Evolutionary conservation across 306 rosid genomes (phyloP).

Genomic region (Hippophae rhamnoides): DNA sequence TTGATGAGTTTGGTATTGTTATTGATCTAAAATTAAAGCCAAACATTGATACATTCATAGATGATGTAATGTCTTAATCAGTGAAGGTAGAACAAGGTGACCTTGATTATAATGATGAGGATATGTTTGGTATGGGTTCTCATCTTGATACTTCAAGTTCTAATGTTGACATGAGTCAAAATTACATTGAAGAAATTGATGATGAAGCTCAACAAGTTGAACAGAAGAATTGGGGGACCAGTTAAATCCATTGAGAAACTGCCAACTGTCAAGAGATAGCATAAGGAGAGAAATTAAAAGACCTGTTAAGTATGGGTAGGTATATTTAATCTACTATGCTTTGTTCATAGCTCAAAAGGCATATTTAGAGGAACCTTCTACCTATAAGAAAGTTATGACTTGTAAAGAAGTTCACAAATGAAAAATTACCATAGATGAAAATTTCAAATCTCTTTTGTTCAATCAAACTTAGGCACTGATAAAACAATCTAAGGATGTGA

Average conservation of each 20-base stretch:
- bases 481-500: neutral
- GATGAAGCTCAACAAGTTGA: neutral
- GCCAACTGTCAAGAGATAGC: neutral
- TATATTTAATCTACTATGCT: neutral
- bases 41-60: too few species aligned
- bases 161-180: too few species aligned
- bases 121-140: too few species aligned
- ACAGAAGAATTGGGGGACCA: neutral
- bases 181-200: neutral
- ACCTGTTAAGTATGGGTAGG: neutral
- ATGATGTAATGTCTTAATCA: too few species aligned
- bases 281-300: neutral
- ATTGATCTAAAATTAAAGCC: neutral
- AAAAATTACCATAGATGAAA: neutral
- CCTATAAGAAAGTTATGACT: neutral
- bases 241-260: neutral
- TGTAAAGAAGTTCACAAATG: neutral
- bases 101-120: too few species aligned
- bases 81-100: too few species aligned
- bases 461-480: neutral
- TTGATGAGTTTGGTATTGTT: neutral
- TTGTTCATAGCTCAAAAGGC: too few species aligned
- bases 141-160: too few species aligned
- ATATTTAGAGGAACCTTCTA: neutral
- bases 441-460: too few species aligned